Conservation (phyloP, 1,284 basidiomycete genomes). For the Ceratobasidium sp. region DNA sequence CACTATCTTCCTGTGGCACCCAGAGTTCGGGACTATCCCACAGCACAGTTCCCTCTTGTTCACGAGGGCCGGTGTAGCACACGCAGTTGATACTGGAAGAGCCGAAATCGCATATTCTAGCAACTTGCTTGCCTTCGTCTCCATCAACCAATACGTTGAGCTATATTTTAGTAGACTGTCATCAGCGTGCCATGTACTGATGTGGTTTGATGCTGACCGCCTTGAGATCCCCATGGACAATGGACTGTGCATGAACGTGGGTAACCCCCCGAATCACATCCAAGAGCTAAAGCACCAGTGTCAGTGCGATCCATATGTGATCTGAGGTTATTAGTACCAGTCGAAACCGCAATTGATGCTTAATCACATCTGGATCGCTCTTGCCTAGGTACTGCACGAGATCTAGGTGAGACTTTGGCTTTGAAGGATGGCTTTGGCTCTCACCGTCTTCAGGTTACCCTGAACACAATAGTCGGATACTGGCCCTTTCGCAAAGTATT, state of each 20-base stretch:
- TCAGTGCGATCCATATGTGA: not conserved
- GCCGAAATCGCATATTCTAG: conserved; percentile 26
- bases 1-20: not conserved
- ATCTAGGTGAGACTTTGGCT: not conserved
- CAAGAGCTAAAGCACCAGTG: not conserved
- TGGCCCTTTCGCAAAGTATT: not conserved
- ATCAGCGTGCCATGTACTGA: not conserved
- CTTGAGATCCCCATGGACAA: conserved; percentile 31
- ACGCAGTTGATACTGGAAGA: conserved; percentile 18
- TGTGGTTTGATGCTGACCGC: not conserved
- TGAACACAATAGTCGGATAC: conserved; percentile 2
- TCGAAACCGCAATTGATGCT: not conserved
- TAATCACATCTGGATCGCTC: not conserved
- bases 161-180: not conserved
- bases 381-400: not conserved
- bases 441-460: not conserved
- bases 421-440: not conserved
- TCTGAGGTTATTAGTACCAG: not conserved
- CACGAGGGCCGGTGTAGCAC: not conserved
- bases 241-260: conserved; percentile 7
- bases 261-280: conserved; percentile 5
- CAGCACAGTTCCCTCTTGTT: conserved; percentile 1
- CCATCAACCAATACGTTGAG: conserved; percentile 16
- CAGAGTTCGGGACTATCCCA: conserved; percentile 31
- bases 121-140: not conserved